Evolutionary conservation across 345 rosid genomes (phyloP).

Genomic region (Salix viminalis): DNA sequence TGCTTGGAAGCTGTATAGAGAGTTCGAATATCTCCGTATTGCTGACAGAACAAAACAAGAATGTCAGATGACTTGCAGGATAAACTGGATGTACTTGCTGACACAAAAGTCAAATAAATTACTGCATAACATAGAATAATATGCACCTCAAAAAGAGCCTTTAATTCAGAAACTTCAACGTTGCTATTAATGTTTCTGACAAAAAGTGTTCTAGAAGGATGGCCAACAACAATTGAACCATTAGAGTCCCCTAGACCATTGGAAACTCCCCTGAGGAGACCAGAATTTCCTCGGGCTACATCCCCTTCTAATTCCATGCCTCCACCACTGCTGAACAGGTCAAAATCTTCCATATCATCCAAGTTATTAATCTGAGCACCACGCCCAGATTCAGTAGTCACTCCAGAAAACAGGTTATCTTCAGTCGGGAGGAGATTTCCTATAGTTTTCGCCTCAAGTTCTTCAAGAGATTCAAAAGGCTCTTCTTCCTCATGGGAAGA

Average conservation of each 20-base stretch:
- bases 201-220: slow-evolving; percentile 81
- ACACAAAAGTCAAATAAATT: not conserved
- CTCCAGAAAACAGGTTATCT: slow-evolving; percentile 86
- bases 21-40: slow-evolving; percentile 75
- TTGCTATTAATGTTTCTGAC: slow-evolving; percentile 71
- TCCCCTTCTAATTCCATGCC: slow-evolving; percentile 85
- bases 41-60: slow-evolving; percentile 38
- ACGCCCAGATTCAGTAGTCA: slow-evolving; percentile 57
- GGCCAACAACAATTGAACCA: slow-evolving; percentile 52
- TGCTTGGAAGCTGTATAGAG: slow-evolving; percentile 75
- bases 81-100: not conserved
- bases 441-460: slow-evolving; percentile 84
- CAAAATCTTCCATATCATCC: slow-evolving; percentile 76
- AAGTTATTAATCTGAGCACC: slow-evolving; percentile 19
- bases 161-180: slow-evolving; percentile 73
- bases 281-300: slow-evolving; percentile 31
- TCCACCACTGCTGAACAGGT: slow-evolving; percentile 82
- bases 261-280: slow-evolving; percentile 21
- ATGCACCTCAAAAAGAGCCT: slow-evolving; percentile 75
- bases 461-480: slow-evolving; percentile 70
- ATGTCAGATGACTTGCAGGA: not conserved
- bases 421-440: slow-evolving; percentile 95
- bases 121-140: not conserved
- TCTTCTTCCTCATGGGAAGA: slow-evolving; percentile 57
- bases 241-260: slow-evolving; percentile 42